Evolutionary conservation across 2,329 filamentous ascomycete genomes (phyloP), one percentile per base, ranked within the genome.

Genomic region (Cadophora sp.): DNA sequence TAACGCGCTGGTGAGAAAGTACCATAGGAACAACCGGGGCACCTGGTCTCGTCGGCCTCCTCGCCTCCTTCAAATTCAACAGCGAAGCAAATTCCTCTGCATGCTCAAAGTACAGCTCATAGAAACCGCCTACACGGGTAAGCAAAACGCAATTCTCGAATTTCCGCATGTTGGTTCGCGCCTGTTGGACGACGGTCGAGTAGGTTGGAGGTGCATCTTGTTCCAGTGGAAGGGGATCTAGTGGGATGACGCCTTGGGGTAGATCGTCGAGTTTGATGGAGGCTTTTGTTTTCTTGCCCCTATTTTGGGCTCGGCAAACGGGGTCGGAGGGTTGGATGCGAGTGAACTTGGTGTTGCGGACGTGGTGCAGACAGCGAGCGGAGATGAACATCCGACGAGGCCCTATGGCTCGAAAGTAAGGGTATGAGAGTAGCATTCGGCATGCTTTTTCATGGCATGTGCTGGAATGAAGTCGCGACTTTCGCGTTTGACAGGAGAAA

Each of bases 31-130:
- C 92, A 26, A 88, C 86, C 0, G 91, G 92, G 9, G 89, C 90
- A 71, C 65, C 64, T 16, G 65, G 58, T 65, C 82, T 92, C n/a
- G 92, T 93, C 79, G 89, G 94, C 79, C 93, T 96, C 65, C 87
- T 87, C 2, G 91, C 90, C 65, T 97, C 89, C 79, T 97, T 98
- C 76, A 99, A 82, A 75, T 94, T 96, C 71, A 99, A 84, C 55
- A 97, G 83, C 0, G 94, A 92, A 1, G 92, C 95, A 78, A 91
- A 92, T 77, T 97, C 90, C 68, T 97, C 92, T 12, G 97, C 96
- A 78, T 99, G 94, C 75, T 97, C 92, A 79, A 98, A 97, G 81
- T 99, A 99, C 68, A 99, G 83, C 86, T 99, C 96, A 80, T 98
- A 99, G 81, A 99, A 99, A 69, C 94, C 91, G 66, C 96, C 96